A percentile compares a stretch with the other conserved stretches of the same genome.
Conservation (phyloP, 805 yeast species). For the Cyberlindnera maclurae region DNA sequence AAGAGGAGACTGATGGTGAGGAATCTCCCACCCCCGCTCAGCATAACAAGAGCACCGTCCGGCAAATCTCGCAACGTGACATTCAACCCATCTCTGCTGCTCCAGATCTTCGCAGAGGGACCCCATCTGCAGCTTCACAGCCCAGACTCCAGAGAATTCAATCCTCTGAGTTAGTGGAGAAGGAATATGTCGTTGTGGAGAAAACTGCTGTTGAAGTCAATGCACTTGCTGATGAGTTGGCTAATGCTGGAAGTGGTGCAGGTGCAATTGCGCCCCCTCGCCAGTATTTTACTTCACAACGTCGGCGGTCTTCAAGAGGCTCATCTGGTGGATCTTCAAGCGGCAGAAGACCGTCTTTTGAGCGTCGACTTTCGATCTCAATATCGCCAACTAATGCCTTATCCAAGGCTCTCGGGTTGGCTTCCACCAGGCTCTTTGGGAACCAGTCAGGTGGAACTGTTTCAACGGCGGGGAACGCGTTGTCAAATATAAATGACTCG, state of each 20-base stretch:
- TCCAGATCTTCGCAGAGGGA: slow-evolving; percentile 6
- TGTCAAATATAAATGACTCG: slow-evolving; percentile 15
- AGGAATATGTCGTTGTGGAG: slow-evolving; percentile 91
- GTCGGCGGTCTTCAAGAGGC: slow-evolving; percentile 36
- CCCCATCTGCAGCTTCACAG: slow-evolving; percentile 5
- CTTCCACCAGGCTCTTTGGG: slow-evolving; percentile 84
- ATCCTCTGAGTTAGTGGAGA: slow-evolving; percentile 50
- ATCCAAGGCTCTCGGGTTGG: slow-evolving; percentile 79
- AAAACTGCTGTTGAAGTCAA: slow-evolving; percentile 93
- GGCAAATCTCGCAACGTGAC: slow-evolving; percentile 20
- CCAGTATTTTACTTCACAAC: slow-evolving; percentile 14
- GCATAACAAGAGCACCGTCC: slow-evolving; percentile 4
- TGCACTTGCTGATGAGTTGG: slow-evolving; percentile 90
- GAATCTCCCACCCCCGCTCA: slow-evolving; percentile 2
- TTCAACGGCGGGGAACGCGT: slow-evolving; percentile 12
- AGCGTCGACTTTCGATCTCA: slow-evolving; percentile 58
- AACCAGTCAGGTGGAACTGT: slow-evolving; percentile 13
- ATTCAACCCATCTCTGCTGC: slow-evolving; percentile 19
- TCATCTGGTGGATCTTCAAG: slow-evolving; percentile 38
- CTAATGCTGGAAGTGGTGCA: slow-evolving; percentile 48
- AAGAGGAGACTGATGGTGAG: slow-evolving; percentile 7
- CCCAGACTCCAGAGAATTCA: slow-evolving; percentile 8
- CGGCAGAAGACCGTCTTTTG: slow-evolving; percentile 53
- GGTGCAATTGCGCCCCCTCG: slow-evolving; percentile 35
- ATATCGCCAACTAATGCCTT: slow-evolving; percentile 80